Evolutionary conservation across 345 rosid species (phyloP), one percentile per base, ranked within the genome.

Genomic region (Arabis alpina): DNA sequence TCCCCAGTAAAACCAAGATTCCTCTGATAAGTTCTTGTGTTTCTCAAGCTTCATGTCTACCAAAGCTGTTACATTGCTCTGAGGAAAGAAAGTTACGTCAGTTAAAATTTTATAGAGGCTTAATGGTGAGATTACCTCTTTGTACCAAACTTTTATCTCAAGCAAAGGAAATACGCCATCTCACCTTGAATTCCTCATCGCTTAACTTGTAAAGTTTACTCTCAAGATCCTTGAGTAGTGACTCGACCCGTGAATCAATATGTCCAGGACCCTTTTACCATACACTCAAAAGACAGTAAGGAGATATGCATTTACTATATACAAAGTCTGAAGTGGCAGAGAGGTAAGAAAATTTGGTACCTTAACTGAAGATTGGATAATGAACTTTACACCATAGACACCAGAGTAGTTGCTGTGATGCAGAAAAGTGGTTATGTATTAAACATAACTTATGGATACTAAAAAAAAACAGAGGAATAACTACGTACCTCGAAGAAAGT

Each of bases 31-130:
- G 81, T 93, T 90, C 80, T 93, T 93, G 85, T 79, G 91, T 72
- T 88, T 93, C 74, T 93, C 98, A 10, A 90, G 96, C 81, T 90
- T 93, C 93, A 82, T 77, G 52, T 93, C 96, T 39, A 93, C 86
- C 83, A 90, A 80, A 50, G 91, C 81, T 77, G 82, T 82, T 53
- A 83, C 94, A 42, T 90, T 83, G 80, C 81, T 82, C 98, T 93
- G 84, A 61, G 58, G 23, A 51, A 19, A 19, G 65, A 43, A 76
- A 64, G 28, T 70, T 58, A 68, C 32, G 52, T 19, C 23, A 19
- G 23, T 19, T 19, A 0, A 19, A 19, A 19, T 19, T 19, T 19
- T 19, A 19, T 19, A 19, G 23, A 19, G 23, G 23, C 23, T 19
- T 19, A 19, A 19, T 19, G 23, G 23, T 19, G 23, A 19, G 0